Evolutionary conservation across 148 eudicot species (phyloP), one percentile per base, ranked within the genome.

Genomic region (Silene latifolia): DNA sequence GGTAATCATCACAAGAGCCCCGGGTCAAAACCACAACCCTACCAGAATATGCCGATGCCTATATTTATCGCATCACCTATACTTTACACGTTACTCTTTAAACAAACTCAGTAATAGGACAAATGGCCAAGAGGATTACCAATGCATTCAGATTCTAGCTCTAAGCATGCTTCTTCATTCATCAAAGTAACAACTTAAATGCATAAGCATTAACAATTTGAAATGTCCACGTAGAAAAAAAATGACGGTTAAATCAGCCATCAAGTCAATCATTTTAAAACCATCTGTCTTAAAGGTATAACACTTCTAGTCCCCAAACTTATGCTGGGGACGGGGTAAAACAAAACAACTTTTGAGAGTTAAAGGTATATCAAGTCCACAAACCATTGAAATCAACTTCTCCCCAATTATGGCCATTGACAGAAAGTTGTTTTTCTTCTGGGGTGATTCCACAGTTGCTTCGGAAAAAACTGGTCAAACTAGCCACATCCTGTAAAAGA

Each of bases 371-470:
- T 15, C 51, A 68, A 8, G 11, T 62, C 2, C 72, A 79, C 86
- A 59, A 27, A 92, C 99, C 99, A 83, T 87, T 87, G 59, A 92
- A 82, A 69, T 95, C 98, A 66, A 95, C 90, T 57, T 90, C 99
- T 63, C 99, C 98, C 92, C 93, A 92, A 78, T 95, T 95, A 78
- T 90, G 95, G 47, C 99, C 99, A 83, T 92, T 87, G 72, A 95
- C 88, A 79, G 98, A 90, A 17, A 95, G 88, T 71, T 90, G 99
- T 83, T 92, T 95, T 79, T 95, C 99, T 82, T 95, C 94, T 0
- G 98, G 90, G 56, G 85, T 78, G 64, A 84, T 83, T 63, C 88
- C 96, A 85, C 74, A 89, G 69, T 78, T 83, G 70, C 71, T 85
- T 75, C 83, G 90, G 81, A 95, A 90, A 78, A 89, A 95, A 65